A percentile compares a stretch with the other conserved stretches of the same genome.
These are phyloP conservation scores for Talaromyces sp. DNA, from an alignment of 2,329 filamentous ascomycete species.

Conservation along the genomic window DNA sequence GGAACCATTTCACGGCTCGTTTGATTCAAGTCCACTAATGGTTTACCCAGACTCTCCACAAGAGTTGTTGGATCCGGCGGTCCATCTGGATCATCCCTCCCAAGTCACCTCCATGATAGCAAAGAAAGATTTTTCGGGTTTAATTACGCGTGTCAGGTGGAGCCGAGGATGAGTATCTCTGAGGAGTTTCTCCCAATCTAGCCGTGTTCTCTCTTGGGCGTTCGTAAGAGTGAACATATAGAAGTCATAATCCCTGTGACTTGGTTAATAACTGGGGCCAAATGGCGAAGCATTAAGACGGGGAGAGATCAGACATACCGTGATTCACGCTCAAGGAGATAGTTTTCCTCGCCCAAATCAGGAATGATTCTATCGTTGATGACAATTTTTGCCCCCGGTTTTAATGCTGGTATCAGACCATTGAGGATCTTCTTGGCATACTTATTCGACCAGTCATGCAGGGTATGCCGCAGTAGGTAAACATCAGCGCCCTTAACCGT, in stretches of 20 bases:
- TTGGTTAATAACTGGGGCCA: no score
- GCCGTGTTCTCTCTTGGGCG: not conserved
- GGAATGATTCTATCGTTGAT: not conserved
- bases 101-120: not conserved
- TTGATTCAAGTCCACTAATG: no score
- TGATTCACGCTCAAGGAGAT: not conserved
- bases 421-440: not conserved
- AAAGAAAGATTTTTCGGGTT: not conserved
- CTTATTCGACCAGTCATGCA: not conserved
- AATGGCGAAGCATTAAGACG: not conserved
- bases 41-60: no score
- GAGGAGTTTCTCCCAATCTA: not conserved
- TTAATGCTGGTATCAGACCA: not conserved
- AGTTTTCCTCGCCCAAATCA: not conserved
- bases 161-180: not conserved
- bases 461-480: not conserved
- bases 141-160: not conserved
- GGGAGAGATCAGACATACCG: not conserved
- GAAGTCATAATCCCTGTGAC: not conserved
- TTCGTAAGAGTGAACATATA: constrained; percentile 1
- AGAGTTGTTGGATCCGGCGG: no score
- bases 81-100: not conserved
- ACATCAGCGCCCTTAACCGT: not conserved
- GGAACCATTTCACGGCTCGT: no score
- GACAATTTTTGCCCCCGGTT: not conserved